Percentiles rank a stretch among this genome's conserved stretches.
phyloP scores from a whole-genome alignment of 202 grass and related monocot genomes.

The Setaria italica region DNA sequence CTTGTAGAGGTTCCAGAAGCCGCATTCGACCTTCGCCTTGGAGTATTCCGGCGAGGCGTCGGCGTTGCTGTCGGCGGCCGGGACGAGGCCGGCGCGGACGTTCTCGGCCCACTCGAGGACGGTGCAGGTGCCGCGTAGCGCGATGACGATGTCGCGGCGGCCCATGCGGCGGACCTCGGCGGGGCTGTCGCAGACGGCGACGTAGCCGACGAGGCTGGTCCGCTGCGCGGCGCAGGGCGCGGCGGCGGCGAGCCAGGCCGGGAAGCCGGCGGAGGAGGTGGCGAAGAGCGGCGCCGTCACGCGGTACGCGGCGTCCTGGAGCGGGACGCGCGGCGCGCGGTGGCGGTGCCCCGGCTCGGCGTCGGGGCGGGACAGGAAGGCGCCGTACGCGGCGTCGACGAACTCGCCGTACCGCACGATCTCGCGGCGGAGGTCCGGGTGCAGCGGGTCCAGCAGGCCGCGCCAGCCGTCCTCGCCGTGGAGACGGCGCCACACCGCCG shows the following conservation, averaged over 20 bases:
- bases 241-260: conserved; percentile 46
- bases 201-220: conserved; percentile 78
- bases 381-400: conserved; percentile 70
- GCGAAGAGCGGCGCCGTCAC: conserved; percentile 80
- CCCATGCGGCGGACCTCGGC: conserved; percentile 82
- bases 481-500: conserved; percentile 54
- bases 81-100: conserved; percentile 71
- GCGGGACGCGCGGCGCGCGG: conserved; percentile 31
- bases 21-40: conserved; percentile 74
- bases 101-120: conserved; percentile 96
- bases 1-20: conserved; percentile 89
- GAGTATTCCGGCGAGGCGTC: neutral
- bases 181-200: conserved; percentile 79
- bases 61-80: neutral
- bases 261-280: conserved; percentile 60
- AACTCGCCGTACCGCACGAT: conserved; percentile 80
- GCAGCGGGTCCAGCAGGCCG: conserved; percentile 78
- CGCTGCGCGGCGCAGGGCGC: conserved; percentile 56
- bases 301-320: conserved; percentile 67
- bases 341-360: conserved; percentile 3
- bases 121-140: conserved; percentile 86
- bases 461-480: conserved; percentile 65
- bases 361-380: conserved; percentile 63
- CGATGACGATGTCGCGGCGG: conserved; percentile 85
- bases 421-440: conserved; percentile 82